These are phyloP conservation scores for Salinomyces thailandicus DNA, from an alignment of 2,329 filamentous ascomycete genomes.

Conservation along the genomic window DNA sequence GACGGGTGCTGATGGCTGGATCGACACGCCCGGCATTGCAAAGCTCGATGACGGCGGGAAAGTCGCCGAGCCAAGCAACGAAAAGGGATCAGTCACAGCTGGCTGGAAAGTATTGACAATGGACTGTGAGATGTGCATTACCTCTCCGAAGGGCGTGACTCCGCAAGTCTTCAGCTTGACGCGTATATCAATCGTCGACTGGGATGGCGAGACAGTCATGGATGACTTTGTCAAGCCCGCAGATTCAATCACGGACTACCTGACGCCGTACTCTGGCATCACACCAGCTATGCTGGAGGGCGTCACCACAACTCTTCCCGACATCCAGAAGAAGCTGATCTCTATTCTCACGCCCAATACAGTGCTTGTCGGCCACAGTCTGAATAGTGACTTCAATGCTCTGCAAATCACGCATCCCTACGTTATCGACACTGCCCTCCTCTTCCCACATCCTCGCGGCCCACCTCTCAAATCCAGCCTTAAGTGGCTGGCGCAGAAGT, in stretches of 20 bases:
- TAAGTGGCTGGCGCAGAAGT: conserved; percentile 81
- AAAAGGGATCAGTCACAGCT: conserved; percentile 72
- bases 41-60: conserved; percentile 52
- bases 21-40: conserved; percentile 58
- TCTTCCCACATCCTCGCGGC: conserved; percentile 84
- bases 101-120: conserved; percentile 70
- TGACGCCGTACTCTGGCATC: conserved; percentile 79
- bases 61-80: conserved; percentile 58
- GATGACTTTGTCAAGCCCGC: conserved; percentile 89
- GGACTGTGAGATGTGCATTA: conserved; percentile 97
- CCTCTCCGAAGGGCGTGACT: conserved; percentile 38
- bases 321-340: conserved; percentile 72
- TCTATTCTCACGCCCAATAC: conserved; percentile 58
- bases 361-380: conserved; percentile 68
- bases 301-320: conserved; percentile 70
- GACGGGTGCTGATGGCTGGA: conserved; percentile 58
- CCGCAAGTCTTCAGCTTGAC: conserved; percentile 73
- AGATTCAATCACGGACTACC: conserved; percentile 80
- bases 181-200: conserved; percentile 74
- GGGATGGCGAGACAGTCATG: conserved; percentile 71
- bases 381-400: conserved; percentile 75
- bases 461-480: conserved; percentile 82
- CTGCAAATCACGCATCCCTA: conserved; percentile 83
- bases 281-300: conserved; percentile 72
- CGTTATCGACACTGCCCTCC: conserved; percentile 80